Conservation (phyloP, 148 eudicot species). For the Talinum fruticosum region DNA sequence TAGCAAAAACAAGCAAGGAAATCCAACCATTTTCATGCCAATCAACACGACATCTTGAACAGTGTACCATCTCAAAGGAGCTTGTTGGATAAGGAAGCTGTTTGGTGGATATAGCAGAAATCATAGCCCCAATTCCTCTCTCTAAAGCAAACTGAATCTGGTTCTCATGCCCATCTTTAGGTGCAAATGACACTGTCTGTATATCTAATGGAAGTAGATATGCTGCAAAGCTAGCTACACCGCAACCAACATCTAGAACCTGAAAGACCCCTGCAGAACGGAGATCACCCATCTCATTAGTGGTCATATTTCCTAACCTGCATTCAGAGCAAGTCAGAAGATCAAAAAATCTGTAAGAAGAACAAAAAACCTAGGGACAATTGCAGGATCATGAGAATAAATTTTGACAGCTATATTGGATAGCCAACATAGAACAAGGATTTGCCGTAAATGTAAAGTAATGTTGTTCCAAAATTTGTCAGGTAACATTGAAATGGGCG, state of each 20-base stretch:
- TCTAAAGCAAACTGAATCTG: slow-evolving; percentile 98
- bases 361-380: neutral
- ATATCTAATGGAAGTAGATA: slow-evolving; percentile 75
- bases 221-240: slow-evolving; percentile 97
- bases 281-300: slow-evolving; percentile 76
- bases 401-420: neutral
- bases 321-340: slow-evolving; percentile 25
- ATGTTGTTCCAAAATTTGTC: too few relatives aligned
- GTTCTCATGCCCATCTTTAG: slow-evolving; percentile 95
- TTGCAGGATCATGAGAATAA: neutral
- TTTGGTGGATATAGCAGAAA: slow-evolving; percentile 82
- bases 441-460: neutral
- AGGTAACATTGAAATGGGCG: too few relatives aligned
- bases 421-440: neutral
- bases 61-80: slow-evolving; percentile 95
- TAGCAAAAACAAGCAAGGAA: neutral
- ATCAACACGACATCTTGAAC: slow-evolving; percentile 97
- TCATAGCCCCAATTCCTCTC: slow-evolving; percentile 90
- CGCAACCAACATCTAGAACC: slow-evolving; percentile 95
- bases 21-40: slow-evolving; percentile 82
- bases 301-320: slow-evolving; percentile 95
- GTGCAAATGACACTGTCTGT: slow-evolving; percentile 95
- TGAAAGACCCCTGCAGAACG: slow-evolving; percentile 81
- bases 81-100: slow-evolving; percentile 90
- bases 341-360: slow-evolving; percentile 20